Base-by-base conservation (phyloP, 495 filamentous ascomycete species). In the Xylaria castorea region DNA sequence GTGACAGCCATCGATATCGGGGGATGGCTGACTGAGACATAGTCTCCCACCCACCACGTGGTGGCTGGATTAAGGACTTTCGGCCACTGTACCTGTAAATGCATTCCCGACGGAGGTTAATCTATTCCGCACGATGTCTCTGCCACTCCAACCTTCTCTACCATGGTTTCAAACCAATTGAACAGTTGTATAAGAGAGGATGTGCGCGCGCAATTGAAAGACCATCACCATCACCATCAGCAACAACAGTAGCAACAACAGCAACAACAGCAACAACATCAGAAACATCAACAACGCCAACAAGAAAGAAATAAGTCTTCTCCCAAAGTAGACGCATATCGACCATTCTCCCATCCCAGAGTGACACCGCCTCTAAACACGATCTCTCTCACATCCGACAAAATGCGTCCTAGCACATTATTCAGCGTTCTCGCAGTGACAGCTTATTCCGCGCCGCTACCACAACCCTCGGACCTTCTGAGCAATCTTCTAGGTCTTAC, bases 361-460 rank as follows among this genome's bases (percentile, higher is more conserved):
- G 1, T 3, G 1, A 25, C 38, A 44, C 14, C 38, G 12, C 20
- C 7, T 38, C 11, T 20, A 51, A 68, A 42, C 3, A 42, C 8
- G 42, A 38, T 16, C 46, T 38, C 27, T 57, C 16, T 0, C 46
- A 46, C 42, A 71, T 30, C 30, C 44, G 34, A 16, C 46, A 71
- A 71, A 20, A 71, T 71, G 69, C 69, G 60, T 34, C 60, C 60
- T 25, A 71, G 48, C 60, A 55, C 60, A 57, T 32, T 65, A 12
- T 22, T 65, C 25, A 46, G 20, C 25, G 18, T 57, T 22, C 50
- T 71, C 48, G 69, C 60, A 16, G 60, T 65, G 4, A 34, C 25
- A 2, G 36, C 30, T 25, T 57, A 51, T 20, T 51, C 69, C 14
- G 11, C 25, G 22, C 46, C 61, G 20, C 7, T 50, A 46, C 60